phyloP scores from a whole-genome alignment of 257 asterid species.

The Solanum gracilifrons region DNA sequence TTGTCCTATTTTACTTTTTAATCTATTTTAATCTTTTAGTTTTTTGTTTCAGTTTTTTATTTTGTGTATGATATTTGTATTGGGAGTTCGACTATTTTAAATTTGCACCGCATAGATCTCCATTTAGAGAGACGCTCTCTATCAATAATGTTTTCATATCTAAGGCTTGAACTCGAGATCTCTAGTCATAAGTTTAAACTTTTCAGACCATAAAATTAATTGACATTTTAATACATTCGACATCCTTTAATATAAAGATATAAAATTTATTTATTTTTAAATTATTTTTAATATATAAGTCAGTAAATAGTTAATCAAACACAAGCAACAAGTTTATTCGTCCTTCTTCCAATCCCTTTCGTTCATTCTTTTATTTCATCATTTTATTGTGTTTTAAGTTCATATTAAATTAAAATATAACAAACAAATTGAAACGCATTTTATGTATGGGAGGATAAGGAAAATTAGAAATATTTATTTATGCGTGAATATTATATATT shows the following conservation, averaged over 20 bases:
- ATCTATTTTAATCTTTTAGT: too few species aligned
- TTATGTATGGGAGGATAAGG: not conserved
- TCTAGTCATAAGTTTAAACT: too few species aligned
- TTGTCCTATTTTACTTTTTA: too few species aligned
- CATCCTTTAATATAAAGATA: too few species aligned
- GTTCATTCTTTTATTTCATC: too few species aligned
- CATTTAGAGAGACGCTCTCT: accelerated
- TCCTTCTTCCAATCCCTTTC: accelerated
- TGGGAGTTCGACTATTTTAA: accelerated
- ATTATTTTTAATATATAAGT: too few species aligned
- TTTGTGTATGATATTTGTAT: accelerated
- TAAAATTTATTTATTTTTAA: too few species aligned
- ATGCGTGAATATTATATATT: not conserved
- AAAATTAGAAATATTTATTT: not conserved
- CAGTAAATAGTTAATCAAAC: too few species aligned
- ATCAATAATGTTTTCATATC: too few species aligned
- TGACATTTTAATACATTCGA: too few species aligned
- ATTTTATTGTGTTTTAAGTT: too few species aligned
- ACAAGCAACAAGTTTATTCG: accelerated
- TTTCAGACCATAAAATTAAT: too few species aligned
- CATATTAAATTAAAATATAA: not conserved
- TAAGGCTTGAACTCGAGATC: accelerated
- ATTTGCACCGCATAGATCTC: not conserved
- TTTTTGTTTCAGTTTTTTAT: accelerated
- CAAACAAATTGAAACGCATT: not conserved